phyloP scores from a whole-genome alignment of 179 eudicot genomes.

The Heliamphora pulchella region DNA sequence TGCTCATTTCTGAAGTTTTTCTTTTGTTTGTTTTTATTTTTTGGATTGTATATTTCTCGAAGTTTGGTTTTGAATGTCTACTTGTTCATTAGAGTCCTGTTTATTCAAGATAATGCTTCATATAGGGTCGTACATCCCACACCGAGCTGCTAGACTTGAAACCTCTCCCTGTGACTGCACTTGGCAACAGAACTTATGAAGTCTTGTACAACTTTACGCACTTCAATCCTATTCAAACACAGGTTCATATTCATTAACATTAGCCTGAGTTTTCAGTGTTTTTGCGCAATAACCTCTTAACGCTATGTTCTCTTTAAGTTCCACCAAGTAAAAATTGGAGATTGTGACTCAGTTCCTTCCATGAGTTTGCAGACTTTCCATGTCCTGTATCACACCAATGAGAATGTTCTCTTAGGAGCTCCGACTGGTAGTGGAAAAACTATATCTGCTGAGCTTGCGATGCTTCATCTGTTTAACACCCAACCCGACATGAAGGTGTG shows the following conservation, averaged over 20 bases:
- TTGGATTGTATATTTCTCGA: not conserved
- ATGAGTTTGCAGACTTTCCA: conserved; percentile 66
- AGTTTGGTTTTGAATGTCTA: not conserved
- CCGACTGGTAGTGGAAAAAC: conserved; percentile 99
- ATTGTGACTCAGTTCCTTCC: conserved; percentile 9
- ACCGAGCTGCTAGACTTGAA: conserved; percentile 93
- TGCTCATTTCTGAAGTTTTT: not conserved
- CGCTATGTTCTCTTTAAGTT: not conserved
- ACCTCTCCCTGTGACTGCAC: conserved; percentile 89
- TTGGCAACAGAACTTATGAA: conserved; percentile 69
- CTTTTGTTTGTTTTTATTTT: not conserved
- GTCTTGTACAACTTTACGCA: conserved; percentile 82
- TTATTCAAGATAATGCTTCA: conserved; percentile 12
- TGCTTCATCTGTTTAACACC: conserved; percentile 84
- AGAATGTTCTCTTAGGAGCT: conserved; percentile 92
- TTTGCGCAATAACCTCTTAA: conserved; percentile 1
- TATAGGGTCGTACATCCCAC: conserved; percentile 80
- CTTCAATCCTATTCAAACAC: conserved; percentile 98
- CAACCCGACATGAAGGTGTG: conserved; percentile 95
- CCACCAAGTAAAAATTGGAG: not conserved
- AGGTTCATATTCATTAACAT: conserved; percentile 39
- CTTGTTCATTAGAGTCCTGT: conserved; percentile 7
- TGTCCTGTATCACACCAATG: conserved; percentile 81
- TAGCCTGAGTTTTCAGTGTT: conserved; percentile 1
- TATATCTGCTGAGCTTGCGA: conserved; percentile 99